A percentile compares a stretch with the other conserved stretches of the same genome.
Conservation (phyloP, 495 filamentous ascomycete genomes). For the Penicillium pulvis region DNA sequence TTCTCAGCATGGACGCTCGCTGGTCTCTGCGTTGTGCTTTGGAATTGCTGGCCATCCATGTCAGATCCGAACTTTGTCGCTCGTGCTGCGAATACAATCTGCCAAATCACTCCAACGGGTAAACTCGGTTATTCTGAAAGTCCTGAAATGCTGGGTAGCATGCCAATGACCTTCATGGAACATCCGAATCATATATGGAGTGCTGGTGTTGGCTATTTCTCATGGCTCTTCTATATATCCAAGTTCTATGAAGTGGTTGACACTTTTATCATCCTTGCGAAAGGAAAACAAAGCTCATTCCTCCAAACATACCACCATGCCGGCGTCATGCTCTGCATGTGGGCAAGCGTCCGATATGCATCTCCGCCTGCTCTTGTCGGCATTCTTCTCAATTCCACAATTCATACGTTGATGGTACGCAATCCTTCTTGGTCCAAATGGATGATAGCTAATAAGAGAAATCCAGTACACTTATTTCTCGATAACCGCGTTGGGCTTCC, state of each 20-base stretch:
- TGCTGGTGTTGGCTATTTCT: conserved; percentile 28
- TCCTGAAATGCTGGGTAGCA: not conserved
- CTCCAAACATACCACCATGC: conserved; percentile 89
- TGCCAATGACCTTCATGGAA: not conserved
- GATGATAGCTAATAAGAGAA: too few relatives aligned
- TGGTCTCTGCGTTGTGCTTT: conserved; percentile 4
- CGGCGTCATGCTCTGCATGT: conserved; percentile 75
- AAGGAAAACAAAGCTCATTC: conserved; percentile 77
- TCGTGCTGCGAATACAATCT: conserved; percentile 12
- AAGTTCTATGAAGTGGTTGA: conserved; percentile 93
- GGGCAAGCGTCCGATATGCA: conserved; percentile 13
- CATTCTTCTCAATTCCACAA: conserved; percentile 74
- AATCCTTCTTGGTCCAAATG: too few relatives aligned
- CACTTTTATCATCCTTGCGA: conserved; percentile 79
- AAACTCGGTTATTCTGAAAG: not conserved
- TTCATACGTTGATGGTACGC: conserved; percentile 80
- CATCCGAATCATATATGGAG: conserved; percentile 9
- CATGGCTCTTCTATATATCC: conserved; percentile 88
- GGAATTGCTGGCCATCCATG: not conserved
- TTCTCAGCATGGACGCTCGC: conserved; percentile 19
- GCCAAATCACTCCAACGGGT: not conserved
- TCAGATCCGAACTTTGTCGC: not conserved
- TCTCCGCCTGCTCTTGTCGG: conserved; percentile 62
- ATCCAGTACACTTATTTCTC: not conserved
- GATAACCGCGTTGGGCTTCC: not conserved